Percentiles rank a stretch among this genome's conserved stretches.
Conservation (phyloP, 2,329 filamentous ascomycete species). For the Emergomyces pasteurianus region DNA sequence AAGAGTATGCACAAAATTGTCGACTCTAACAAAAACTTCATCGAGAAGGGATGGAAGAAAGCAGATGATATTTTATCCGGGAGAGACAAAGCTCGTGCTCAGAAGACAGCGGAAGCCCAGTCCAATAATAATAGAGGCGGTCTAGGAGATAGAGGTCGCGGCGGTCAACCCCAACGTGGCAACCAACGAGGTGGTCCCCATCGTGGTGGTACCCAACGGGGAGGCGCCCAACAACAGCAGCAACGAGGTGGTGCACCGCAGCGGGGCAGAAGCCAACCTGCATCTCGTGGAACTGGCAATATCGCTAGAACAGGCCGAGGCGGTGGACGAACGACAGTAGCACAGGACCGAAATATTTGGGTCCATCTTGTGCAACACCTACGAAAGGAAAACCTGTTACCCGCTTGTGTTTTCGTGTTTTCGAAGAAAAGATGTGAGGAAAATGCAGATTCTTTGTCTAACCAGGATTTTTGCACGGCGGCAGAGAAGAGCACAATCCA, state of each 20-base stretch:
- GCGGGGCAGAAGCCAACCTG: slow-evolving; percentile 42
- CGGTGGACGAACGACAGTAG: slow-evolving; percentile 75
- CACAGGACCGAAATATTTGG: slow-evolving; percentile 94
- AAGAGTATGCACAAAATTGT: slow-evolving; percentile 94
- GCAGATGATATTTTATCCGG: slow-evolving; percentile 73
- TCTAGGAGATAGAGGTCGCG: slow-evolving; percentile 30
- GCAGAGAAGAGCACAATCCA: slow-evolving; percentile 93
- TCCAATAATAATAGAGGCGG: slow-evolving; percentile 43
- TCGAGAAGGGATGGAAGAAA: slow-evolving; percentile 90
- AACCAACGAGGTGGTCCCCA: slow-evolving; percentile 25
- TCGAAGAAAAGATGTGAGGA: slow-evolving; percentile 97
- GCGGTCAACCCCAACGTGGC: slow-evolving; percentile 11
- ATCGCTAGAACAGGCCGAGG: slow-evolving; percentile 80
- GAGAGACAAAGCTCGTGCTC: slow-evolving; percentile 60
- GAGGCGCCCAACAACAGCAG: slow-evolving; percentile 23
- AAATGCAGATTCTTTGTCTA: slow-evolving; percentile 88
- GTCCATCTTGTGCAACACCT: slow-evolving; percentile 89
- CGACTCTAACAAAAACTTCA: slow-evolving; percentile 78
- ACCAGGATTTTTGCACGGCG: slow-evolving; percentile 88
- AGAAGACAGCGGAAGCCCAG: slow-evolving; percentile 39
- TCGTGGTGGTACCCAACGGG: slow-evolving; percentile 28
- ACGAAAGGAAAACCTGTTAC: slow-evolving; percentile 73
- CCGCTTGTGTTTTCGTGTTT: slow-evolving; percentile 95
- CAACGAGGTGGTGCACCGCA: slow-evolving; percentile 38
- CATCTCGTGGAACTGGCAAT: slow-evolving; percentile 58